These are phyloP conservation scores for Apiospora hydei DNA, from an alignment of 2,329 filamentous ascomycete genomes.

Conservation along the genomic window DNA sequence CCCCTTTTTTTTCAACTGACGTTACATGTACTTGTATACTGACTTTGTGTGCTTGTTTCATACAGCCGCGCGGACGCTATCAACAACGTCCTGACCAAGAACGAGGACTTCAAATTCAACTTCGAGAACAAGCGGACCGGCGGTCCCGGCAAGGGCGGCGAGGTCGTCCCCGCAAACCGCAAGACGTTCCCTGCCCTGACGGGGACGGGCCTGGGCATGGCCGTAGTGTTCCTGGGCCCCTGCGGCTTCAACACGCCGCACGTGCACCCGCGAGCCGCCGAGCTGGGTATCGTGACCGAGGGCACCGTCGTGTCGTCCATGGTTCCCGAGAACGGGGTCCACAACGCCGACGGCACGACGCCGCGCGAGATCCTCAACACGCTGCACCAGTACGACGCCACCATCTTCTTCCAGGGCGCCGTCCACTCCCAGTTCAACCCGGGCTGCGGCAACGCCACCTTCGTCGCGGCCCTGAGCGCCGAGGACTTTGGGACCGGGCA, in stretches of 20 bases:
- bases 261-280: constrained; percentile 60
- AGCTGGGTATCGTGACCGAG: constrained; percentile 59
- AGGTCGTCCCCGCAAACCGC: constrained; percentile 60
- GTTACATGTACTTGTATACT: constrained; percentile 23
- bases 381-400: constrained; percentile 55
- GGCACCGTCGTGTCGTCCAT: constrained; percentile 60
- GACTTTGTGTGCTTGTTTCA: constrained; percentile 18
- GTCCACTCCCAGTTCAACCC: constrained; percentile 66
- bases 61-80: constrained; percentile 51
- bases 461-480: constrained; percentile 56
- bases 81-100: constrained; percentile 49
- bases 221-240: constrained; percentile 57
- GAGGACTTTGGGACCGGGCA: constrained; percentile 62
- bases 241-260: constrained; percentile 66
- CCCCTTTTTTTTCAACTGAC: not conserved
- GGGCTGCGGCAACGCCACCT: constrained; percentile 55
- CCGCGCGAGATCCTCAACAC: constrained; percentile 46
- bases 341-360: constrained; percentile 41
- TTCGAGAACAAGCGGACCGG: constrained; percentile 45
- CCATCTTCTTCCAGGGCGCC: constrained; percentile 61
- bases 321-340: constrained; percentile 59
- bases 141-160: constrained; percentile 52
- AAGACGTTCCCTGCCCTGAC: constrained; percentile 65
- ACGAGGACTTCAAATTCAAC: constrained; percentile 57
- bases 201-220: constrained; percentile 57